Conservation (phyloP, 768 basidiomycete species). For the Candolleomyces aberdarensis region DNA sequence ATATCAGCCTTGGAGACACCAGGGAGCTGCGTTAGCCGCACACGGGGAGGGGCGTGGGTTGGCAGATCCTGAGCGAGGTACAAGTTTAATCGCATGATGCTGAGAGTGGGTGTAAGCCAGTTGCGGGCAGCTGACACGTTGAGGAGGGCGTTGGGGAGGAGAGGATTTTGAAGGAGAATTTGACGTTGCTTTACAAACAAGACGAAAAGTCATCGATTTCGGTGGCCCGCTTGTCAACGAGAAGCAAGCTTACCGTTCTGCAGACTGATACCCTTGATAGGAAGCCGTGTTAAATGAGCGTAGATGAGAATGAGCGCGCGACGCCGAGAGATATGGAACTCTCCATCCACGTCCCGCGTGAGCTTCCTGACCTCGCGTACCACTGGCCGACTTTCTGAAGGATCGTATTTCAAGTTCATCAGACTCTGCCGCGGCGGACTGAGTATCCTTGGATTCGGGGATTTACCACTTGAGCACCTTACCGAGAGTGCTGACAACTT, state of each 20-base stretch:
- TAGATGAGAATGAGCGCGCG: constrained; percentile 75
- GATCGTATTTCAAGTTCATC: constrained; percentile 51
- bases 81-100: constrained; percentile 79
- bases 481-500: constrained; percentile 64
- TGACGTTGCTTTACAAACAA: constrained; percentile 69
- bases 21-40: constrained; percentile 74
- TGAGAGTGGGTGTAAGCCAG: constrained; percentile 81
- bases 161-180: constrained; percentile 69
- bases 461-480: constrained; percentile 62
- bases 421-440: constrained; percentile 34
- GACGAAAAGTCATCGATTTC: too few species aligned
- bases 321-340: constrained; percentile 37
- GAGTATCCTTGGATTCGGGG: constrained; percentile 21
- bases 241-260: constrained; percentile 29
- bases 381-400: constrained; percentile 43
- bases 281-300: constrained; percentile 77
- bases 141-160: constrained; percentile 75
- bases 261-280: constrained; percentile 48
- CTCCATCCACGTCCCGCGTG: constrained; percentile 30
- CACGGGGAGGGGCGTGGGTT: constrained; percentile 44
- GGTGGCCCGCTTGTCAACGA: too few species aligned
- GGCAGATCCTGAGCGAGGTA: constrained; percentile 76
- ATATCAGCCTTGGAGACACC: constrained; percentile 57
- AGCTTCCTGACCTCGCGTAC: constrained; percentile 50
- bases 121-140: constrained; percentile 82